Base-by-base conservation (phyloP, 495 filamentous ascomycete species). In the Penicillium cataractarum region DNA sequence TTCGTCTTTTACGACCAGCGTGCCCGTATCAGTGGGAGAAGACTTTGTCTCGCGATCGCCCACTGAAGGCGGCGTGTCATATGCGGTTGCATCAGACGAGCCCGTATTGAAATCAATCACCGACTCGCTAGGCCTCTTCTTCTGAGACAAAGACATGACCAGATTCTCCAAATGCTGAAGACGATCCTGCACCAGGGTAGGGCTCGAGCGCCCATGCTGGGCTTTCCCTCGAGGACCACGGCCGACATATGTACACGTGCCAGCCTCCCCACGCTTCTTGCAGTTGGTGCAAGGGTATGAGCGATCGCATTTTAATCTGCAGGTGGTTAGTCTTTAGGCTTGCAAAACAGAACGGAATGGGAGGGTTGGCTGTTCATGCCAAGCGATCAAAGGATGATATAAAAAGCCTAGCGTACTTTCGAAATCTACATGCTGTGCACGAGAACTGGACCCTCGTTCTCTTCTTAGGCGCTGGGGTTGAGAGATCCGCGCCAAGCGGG, bases 21-120 rank as follows among this genome's bases (percentile, higher is more conserved):
- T 84, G 10, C 93, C 93, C 8, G 73, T 60, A 37, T 69, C 70
- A 42, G 50, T 60, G 2, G 65, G 63, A 12, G 65, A 59, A 24
- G 42, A 26, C 42, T 84, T 85, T 21, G 86, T 80, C 7, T 91
- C 82, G 24, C 88, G 86, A 60, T 93, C 90, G 19, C 87, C 82
- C 57, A 92, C 88, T 66, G 89, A 89, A 2, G 66, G 60, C 1
- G 71, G 70, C 26, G 72, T 74, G 9, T 66, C 57, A 48, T 65
- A 67, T 19, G 8, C 61, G 2, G 10, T 55, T 2, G n/a, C 2
- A 35, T 54, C 53, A 6, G 42, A 6, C 27, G 48, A 51, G 2
- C 13, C 50, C 1, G 46, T 31, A 63, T 67, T 66, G 35, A 61
- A 66, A 29, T 71, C 51, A 15, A 50, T 13, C 9, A 61, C 24